Conservation (phyloP, 2,329 filamentous ascomycete genomes). For the Trichophaea hybrida region DNA sequence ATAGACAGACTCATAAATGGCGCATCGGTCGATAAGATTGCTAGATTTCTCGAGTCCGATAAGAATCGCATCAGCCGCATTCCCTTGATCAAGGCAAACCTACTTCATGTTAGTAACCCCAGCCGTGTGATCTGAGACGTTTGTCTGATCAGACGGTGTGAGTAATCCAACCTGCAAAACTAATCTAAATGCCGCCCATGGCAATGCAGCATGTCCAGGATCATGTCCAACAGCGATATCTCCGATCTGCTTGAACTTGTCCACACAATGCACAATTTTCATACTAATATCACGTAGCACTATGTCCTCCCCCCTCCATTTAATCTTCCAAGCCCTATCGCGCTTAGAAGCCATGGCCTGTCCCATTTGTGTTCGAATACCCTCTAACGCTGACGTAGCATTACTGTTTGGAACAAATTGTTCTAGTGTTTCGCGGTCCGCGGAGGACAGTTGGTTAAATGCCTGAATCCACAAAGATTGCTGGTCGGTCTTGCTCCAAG, state of each 20-base stretch:
- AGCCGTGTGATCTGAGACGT: not conserved
- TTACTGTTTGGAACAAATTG: not conserved
- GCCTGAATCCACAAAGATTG: not conserved
- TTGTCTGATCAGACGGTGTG: not conserved
- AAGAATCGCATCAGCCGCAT: not conserved
- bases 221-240: constrained; percentile 27
- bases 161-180: constrained; percentile 24
- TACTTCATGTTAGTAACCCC: not conserved
- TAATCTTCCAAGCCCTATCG: not conserved
- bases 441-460: not conserved
- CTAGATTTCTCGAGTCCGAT: not conserved
- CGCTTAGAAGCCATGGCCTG: not conserved
- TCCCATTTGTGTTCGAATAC: too few species aligned
- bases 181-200: constrained; percentile 29
- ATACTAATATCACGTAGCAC: not conserved
- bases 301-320: not conserved
- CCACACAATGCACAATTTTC: constrained; percentile 20
- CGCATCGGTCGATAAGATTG: not conserved
- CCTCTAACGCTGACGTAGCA: not conserved
- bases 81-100: not conserved
- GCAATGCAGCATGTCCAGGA: constrained; percentile 27
- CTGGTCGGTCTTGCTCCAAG: not conserved
- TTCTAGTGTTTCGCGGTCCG: not conserved
- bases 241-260: constrained; percentile 28
- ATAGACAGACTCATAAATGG: not conserved